phyloP scores from a whole-genome alignment of 1,284 basidiomycete species.

The Moesziomyces parantarcticus region DNA sequence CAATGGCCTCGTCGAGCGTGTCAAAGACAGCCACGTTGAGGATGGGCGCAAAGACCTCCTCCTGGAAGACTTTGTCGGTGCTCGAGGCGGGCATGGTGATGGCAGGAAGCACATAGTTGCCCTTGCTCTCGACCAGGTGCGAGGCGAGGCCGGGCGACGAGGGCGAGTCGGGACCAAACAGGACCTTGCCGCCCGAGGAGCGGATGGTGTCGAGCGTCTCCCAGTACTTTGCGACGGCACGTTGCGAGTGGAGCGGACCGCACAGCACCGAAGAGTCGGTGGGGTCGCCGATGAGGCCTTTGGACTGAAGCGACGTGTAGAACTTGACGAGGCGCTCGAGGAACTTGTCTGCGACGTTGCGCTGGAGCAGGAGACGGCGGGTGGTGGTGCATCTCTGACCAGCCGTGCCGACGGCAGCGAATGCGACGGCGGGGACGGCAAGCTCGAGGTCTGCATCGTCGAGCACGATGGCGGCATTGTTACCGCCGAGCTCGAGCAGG shows the following conservation, averaged over 20 bases:
- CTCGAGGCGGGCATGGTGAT: constrained; percentile 77
- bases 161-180: constrained; percentile 76
- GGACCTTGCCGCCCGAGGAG: constrained; percentile 78
- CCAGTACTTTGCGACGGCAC: constrained; percentile 77
- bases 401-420: constrained; percentile 92
- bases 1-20: constrained; percentile 87
- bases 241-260: constrained; percentile 83
- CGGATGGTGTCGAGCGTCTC: constrained; percentile 76
- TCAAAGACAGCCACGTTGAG: constrained; percentile 89
- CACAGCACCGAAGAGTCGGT: constrained; percentile 79
- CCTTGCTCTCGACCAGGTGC: constrained; percentile 67
- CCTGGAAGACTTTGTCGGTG: constrained; percentile 77
- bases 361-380: constrained; percentile 86
- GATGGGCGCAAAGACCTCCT: constrained; percentile 87
- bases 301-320: constrained; percentile 73
- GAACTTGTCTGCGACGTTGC: constrained; percentile 80
- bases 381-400: constrained; percentile 96
- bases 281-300: constrained; percentile 79
- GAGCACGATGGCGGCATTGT: constrained; percentile 92
- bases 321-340: constrained; percentile 78
- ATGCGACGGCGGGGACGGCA: constrained; percentile 88
- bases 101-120: constrained; percentile 89
- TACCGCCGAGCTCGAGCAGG: constrained; percentile 91
- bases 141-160: constrained; percentile 66
- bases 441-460: constrained; percentile 89